Evolutionary conservation across 225 moss, liverwort and hornwort species (phyloP).

Genomic region (Marchantia paleacea): DNA sequence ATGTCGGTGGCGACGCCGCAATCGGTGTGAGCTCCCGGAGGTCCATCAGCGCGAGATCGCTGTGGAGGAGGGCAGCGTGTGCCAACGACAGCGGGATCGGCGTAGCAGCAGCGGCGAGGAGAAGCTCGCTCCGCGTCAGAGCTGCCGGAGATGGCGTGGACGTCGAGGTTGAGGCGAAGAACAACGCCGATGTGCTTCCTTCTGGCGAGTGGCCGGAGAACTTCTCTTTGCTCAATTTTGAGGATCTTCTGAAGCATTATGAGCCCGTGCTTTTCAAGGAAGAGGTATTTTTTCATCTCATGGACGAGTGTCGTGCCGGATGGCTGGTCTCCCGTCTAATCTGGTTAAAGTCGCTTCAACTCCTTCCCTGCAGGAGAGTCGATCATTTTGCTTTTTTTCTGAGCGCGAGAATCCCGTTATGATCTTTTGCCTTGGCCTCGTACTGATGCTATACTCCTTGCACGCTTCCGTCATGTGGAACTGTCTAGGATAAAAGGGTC

Average conservation of each 20-base stretch:
- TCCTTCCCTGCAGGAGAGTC: too few relatives aligned
- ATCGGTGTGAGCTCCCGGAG: neutral
- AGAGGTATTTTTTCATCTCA: conserved; percentile 42
- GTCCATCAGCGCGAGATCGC: conserved; percentile 13
- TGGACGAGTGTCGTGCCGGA: too few relatives aligned
- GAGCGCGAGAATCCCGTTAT: too few relatives aligned
- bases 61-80: neutral
- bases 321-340: too few relatives aligned
- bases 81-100: conserved; percentile 10
- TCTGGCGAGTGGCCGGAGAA: conserved; percentile 88
- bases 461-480: too few relatives aligned
- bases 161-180: conserved; percentile 56
- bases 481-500: too few relatives aligned
- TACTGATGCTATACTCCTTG: too few relatives aligned
- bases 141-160: conserved; percentile 69
- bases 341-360: too few relatives aligned
- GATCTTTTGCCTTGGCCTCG: too few relatives aligned
- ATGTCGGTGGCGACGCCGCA: conserved; percentile 1
- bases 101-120: neutral
- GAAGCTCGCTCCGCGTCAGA: conserved; percentile 33
- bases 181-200: conserved; percentile 64
- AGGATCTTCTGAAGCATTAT: conserved; percentile 83
- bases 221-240: conserved; percentile 90
- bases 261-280: conserved; percentile 80
- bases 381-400: too few relatives aligned